Percentiles rank a stretch among this genome's conserved stretches.
These are phyloP conservation scores for Posidonia oceanica DNA, from an alignment of 116 monocot species.

Conservation along the genomic window DNA sequence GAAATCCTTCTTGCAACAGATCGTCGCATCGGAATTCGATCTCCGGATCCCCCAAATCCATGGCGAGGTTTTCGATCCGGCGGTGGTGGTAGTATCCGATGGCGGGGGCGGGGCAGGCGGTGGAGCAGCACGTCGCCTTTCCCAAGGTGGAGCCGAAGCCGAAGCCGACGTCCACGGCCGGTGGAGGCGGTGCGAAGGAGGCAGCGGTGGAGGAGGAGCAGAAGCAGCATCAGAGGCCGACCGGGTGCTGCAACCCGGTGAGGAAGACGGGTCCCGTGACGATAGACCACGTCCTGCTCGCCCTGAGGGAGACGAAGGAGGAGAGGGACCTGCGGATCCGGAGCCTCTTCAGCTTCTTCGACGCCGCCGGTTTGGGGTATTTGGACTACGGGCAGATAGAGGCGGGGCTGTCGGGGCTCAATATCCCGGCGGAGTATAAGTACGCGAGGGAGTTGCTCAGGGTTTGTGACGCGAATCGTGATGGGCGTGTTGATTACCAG, in stretches of 20 bases:
- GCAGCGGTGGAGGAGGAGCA: neutral
- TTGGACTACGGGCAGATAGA: constrained; percentile 76
- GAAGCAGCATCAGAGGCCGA: constrained; percentile 8
- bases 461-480: constrained; percentile 66
- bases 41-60: too few relatives aligned
- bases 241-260: constrained; percentile 48
- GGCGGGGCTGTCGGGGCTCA: constrained; percentile 46
- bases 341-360: constrained; percentile 80
- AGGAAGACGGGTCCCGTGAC: constrained; percentile 49
- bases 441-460: constrained; percentile 77
- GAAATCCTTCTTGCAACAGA: too few relatives aligned
- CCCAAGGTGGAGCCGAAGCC: constrained; percentile 13
- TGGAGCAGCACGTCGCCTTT: constrained; percentile 21
- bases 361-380: constrained; percentile 31
- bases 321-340: constrained; percentile 79
- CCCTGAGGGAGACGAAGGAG: constrained; percentile 65
- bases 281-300: constrained; percentile 74
- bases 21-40: too few relatives aligned
- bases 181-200: neutral
- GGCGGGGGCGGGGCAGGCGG: constrained; percentile 21
- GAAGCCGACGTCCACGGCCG: constrained; percentile 3
- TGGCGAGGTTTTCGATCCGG: too few relatives aligned
- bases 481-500: constrained; percentile 66
- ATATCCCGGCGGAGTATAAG: constrained; percentile 85
- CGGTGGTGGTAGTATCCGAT: neutral